Percentiles rank a stretch among this genome's conserved stretches.
These are phyloP conservation scores for Chlorella vulgaris DNA, from an alignment of 139 green algal species.

Conservation along the genomic window DNA sequence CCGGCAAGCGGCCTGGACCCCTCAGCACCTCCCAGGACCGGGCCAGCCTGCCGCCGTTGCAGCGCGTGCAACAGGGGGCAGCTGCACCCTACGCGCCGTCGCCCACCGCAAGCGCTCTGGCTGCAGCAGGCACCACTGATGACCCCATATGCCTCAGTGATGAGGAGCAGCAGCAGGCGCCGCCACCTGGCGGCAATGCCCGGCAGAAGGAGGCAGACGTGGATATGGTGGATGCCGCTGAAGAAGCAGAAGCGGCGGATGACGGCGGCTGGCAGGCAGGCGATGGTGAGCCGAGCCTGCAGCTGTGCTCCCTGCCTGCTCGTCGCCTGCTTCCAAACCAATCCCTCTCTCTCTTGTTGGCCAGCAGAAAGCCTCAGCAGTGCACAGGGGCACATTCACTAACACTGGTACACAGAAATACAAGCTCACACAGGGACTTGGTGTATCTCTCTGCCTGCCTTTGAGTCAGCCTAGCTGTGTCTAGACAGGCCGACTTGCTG, in stretches of 20 bases:
- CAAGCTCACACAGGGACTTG: too few relatives aligned
- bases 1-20: too few relatives aligned
- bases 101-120: too few relatives aligned
- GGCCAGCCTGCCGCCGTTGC: neutral
- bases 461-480: too few relatives aligned
- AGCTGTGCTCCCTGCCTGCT: neutral
- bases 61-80: constrained; percentile 15
- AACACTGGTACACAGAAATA: too few relatives aligned
- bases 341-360: too few relatives aligned
- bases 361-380: neutral
- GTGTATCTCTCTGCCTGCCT: too few relatives aligned
- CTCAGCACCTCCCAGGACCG: too few relatives aligned
- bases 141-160: constrained; percentile 21
- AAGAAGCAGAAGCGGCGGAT: neutral
- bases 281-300: neutral
- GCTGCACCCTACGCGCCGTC: neutral
- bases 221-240: constrained; percentile 5
- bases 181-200: neutral
- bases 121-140: constrained; percentile 13
- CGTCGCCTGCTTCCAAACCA: neutral
- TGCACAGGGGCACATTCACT: neutral
- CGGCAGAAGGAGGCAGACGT: neutral
- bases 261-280: neutral
- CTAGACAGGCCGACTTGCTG: too few relatives aligned
- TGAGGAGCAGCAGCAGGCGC: neutral